Percentiles rank a stretch among this genome's conserved stretches.
Conservation (phyloP, 441 rosid genomes). For the Lepidium campestre region DNA sequence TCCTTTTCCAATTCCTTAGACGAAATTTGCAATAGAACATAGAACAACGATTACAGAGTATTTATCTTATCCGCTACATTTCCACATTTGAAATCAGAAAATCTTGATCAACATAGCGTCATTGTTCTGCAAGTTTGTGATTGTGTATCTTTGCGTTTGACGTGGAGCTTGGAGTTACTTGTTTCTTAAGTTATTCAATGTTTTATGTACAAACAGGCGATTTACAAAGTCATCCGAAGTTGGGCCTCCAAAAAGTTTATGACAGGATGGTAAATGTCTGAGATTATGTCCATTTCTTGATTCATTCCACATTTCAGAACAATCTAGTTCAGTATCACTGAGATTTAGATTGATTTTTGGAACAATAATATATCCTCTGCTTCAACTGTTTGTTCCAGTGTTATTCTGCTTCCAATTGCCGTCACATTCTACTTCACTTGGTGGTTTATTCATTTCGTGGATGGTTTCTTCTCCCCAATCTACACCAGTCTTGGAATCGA, state of each 20-base stretch:
- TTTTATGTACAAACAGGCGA: conserved; percentile 38
- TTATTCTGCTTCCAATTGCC: conserved; percentile 59
- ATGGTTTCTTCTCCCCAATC: conserved; percentile 67
- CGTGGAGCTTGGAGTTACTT: conserved; percentile 6
- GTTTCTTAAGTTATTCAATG: not conserved
- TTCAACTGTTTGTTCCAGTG: conserved; percentile 30
- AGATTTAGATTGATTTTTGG: too few species aligned
- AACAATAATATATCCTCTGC: not conserved
- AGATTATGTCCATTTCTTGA: too few species aligned
- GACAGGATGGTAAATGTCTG: conserved; percentile 59
- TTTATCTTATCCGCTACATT: not conserved
- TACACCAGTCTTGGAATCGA: conserved; percentile 59
- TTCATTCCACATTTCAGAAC: not conserved
- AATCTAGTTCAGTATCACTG: not conserved
- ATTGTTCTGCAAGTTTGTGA: not conserved
- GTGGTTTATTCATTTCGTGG: conserved; percentile 66
- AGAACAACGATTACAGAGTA: not conserved
- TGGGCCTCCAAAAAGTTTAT: conserved; percentile 85
- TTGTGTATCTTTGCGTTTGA: not conserved
- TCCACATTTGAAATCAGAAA: not conserved
- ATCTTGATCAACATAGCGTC: not conserved
- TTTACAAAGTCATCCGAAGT: conserved; percentile 64
- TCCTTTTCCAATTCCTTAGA: not conserved
- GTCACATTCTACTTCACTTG: conserved; percentile 61
- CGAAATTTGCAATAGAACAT: not conserved